Evolutionary conservation across 2,329 filamentous ascomycete species (phyloP).

Genomic region (Cladophialophora carrionii): DNA sequence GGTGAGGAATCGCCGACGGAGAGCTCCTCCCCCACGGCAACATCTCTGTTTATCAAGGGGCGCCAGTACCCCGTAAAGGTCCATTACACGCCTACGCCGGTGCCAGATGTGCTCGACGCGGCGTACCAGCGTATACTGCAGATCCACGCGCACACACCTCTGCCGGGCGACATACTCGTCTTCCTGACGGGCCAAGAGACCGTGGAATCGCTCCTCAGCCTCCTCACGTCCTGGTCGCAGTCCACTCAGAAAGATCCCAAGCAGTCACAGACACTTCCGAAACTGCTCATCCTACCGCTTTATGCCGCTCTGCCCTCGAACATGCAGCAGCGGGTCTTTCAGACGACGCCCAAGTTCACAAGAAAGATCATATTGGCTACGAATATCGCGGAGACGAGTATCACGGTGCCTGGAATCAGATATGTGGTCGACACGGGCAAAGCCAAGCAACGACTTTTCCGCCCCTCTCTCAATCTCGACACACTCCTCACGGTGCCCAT

Average conservation of each 20-base stretch:
- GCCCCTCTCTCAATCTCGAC: conserved; percentile 80
- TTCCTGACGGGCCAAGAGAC: conserved; percentile 93
- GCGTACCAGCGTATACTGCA: conserved; percentile 81
- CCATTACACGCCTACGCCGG: conserved; percentile 71
- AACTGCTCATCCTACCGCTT: conserved; percentile 72
- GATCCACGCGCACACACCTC: conserved; percentile 81
- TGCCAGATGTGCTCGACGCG: conserved; percentile 79
- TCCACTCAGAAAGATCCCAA: conserved; percentile 66
- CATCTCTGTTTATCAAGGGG: conserved; percentile 74
- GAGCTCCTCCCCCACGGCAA: not conserved
- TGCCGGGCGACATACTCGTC: conserved; percentile 91
- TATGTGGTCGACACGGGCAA: conserved; percentile 93
- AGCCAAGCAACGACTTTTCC: conserved; percentile 90
- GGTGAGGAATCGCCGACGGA: conserved; percentile 23
- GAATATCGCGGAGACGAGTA: conserved; percentile 98
- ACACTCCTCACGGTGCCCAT: conserved; percentile 88
- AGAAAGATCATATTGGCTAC: conserved; percentile 90
- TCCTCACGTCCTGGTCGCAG: conserved; percentile 77
- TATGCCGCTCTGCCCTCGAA: conserved; percentile 88
- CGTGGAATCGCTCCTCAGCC: conserved; percentile 77
- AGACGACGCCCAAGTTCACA: conserved; percentile 71
- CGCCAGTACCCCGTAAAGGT: conserved; percentile 84
- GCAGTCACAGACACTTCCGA: conserved; percentile 59
- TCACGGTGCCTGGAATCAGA: conserved; percentile 90
- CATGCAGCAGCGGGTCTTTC: conserved; percentile 84